These are phyloP conservation scores for Rosa multiflora DNA, from an alignment of 306 rosid species.

Conservation along the genomic window DNA sequence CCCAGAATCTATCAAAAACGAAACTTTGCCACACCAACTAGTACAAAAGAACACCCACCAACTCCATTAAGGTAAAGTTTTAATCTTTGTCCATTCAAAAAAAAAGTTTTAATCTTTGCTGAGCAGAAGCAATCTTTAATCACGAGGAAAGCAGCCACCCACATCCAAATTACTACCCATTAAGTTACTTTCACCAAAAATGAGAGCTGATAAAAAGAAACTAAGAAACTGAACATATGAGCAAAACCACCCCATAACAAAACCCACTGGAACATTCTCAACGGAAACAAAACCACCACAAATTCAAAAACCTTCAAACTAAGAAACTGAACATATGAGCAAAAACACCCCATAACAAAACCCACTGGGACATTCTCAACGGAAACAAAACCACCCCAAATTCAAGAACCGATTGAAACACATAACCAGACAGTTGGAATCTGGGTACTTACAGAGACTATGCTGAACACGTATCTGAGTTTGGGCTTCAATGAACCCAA, in stretches of 20 bases:
- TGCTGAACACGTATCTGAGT: conserved; percentile 2
- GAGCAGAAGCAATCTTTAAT: background rate
- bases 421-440: conserved; percentile 24
- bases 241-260: conserved; percentile 3
- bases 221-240: background rate
- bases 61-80: background rate
- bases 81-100: too few species aligned
- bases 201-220: background rate
- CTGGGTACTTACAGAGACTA: conserved; percentile 22
- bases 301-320: too few species aligned
- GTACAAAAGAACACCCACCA: conserved; percentile 6
- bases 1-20: background rate
- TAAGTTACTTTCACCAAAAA: background rate
- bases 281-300: conserved; percentile 8
- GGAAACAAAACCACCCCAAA: too few species aligned
- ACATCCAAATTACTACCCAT: background rate
- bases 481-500: conserved; percentile 25
- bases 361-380: too few species aligned
- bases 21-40: background rate
- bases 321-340: too few species aligned
- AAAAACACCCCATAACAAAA: too few species aligned
- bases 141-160: background rate
- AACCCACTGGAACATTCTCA: conserved; percentile 8
- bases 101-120: background rate
- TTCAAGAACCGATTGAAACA: conserved; percentile 9